Percentiles rank a stretch among this genome's conserved stretches.
Conservation (phyloP, 2,329 filamentous ascomycete genomes). For the Penicillium sclerotigenum region DNA sequence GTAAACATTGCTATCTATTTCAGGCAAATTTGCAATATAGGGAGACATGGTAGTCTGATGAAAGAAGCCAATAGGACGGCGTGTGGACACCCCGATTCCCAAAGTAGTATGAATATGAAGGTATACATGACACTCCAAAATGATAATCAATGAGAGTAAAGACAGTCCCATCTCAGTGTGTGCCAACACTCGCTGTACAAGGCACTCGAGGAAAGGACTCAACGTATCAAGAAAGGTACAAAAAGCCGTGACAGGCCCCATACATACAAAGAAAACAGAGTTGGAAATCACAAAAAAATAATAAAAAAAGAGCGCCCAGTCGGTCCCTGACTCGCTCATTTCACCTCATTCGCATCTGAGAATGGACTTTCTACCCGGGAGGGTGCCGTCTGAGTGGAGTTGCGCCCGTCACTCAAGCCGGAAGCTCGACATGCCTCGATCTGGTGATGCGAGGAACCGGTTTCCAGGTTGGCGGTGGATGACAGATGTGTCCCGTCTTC, state of each 20-base stretch:
- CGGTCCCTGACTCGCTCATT: conserved; percentile 22
- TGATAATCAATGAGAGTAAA: conserved; percentile 5
- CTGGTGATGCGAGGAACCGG: background rate
- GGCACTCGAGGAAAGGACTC: conserved; percentile 15
- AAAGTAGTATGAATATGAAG: background rate
- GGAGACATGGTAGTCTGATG: too few species aligned
- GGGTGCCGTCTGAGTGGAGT: conserved; percentile 31
- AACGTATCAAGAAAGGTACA: conserved; percentile 12
- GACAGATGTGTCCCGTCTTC: conserved; percentile 20
- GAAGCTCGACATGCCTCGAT: conserved; percentile 11
- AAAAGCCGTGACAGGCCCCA: conserved; percentile 16
- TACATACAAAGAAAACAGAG: conserved; percentile 28
- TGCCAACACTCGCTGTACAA: conserved; percentile 25
- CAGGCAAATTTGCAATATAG: too few species aligned
- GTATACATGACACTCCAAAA: background rate
- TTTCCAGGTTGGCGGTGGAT: conserved; percentile 9
- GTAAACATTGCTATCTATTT: too few species aligned
- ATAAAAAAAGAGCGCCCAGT: conserved; percentile 3
- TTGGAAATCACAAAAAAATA: conserved; percentile 12
- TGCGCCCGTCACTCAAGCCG: conserved; percentile 15
- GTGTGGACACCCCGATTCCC: background rate
- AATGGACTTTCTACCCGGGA: conserved; percentile 42
- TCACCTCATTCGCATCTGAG: conserved; percentile 45
- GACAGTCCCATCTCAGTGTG: conserved; percentile 13
- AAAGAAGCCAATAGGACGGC: background rate